A percentile compares a stretch with the other conserved stretches of the same genome.
Evolutionary conservation across 2,329 filamentous ascomycete genomes (phyloP).

Genomic region (Apiospora marii): DNA sequence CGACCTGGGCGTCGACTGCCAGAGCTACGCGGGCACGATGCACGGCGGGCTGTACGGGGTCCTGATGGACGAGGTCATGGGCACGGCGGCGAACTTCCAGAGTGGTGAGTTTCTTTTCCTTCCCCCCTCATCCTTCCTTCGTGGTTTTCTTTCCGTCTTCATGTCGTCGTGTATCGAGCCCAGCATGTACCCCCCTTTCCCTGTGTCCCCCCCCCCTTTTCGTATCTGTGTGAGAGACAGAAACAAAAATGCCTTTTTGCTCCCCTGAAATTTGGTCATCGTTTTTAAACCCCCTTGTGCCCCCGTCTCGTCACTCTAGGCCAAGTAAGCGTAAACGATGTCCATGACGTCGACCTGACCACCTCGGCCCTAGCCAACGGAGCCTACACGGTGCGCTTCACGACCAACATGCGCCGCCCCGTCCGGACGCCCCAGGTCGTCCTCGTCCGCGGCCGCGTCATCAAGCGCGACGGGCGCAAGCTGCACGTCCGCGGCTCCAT

Average conservation of each 20-base stretch:
- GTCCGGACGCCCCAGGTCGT: slow-evolving; percentile 37
- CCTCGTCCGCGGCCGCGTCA: slow-evolving; percentile 36
- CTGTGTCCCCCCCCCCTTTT: background rate
- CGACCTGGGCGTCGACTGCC: slow-evolving; percentile 36
- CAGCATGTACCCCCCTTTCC: background rate
- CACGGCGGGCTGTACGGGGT: slow-evolving; percentile 41
- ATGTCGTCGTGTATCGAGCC: background rate
- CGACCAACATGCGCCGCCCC: slow-evolving; percentile 37
- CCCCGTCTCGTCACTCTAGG: background rate
- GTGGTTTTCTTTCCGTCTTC: background rate
- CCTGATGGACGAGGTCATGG: slow-evolving; percentile 43
- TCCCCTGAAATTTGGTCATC: background rate
- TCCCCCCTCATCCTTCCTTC: too few species aligned
- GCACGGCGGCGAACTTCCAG: slow-evolving; percentile 40
- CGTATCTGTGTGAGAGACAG: background rate
- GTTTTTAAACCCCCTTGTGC: background rate
- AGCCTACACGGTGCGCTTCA: slow-evolving; percentile 38
- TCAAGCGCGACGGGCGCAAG: slow-evolving; percentile 39
- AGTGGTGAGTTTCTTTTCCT: slow-evolving; percentile 29
- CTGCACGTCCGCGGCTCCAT: slow-evolving; percentile 35
- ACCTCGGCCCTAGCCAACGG: slow-evolving; percentile 32
- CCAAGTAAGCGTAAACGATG: background rate
- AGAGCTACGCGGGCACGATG: slow-evolving; percentile 38
- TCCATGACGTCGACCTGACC: background rate
- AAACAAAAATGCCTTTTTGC: too few species aligned